phyloP scores from a whole-genome alignment of 2,329 filamentous ascomycete species.

The Cladophialophora immunda region DNA sequence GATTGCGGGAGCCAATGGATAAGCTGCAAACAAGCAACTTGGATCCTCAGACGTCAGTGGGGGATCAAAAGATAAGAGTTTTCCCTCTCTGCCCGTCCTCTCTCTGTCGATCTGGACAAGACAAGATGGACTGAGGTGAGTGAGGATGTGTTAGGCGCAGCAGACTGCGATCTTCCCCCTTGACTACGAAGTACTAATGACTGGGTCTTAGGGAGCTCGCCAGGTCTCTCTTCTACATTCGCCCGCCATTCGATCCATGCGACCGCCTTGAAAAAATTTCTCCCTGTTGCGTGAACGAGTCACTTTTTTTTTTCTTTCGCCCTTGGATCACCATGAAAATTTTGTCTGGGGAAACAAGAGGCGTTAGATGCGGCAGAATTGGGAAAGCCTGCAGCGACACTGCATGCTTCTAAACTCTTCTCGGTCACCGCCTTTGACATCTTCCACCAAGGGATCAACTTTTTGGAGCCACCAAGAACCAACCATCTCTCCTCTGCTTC shows the following conservation, averaged over 20 bases:
- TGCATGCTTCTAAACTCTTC: conserved; percentile 26
- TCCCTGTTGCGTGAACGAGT: conserved; percentile 14
- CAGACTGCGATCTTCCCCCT: not conserved
- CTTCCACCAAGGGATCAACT: conserved; percentile 11
- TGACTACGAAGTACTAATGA: not conserved
- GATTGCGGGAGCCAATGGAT: conserved; percentile 36
- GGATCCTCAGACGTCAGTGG: conserved; percentile 25
- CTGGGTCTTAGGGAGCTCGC: not conserved
- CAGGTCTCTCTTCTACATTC: not conserved
- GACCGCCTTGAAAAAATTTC: conserved; percentile 13
- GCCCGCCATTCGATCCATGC: not conserved
- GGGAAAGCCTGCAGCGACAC: not conserved
- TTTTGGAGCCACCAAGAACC: not conserved
- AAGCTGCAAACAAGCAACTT: conserved; percentile 26
- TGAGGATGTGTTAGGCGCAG: not conserved
- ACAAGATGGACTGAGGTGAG: not conserved
- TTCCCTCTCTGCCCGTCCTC: not conserved
- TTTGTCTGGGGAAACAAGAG: conserved; percentile 29
- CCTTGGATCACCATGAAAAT: conserved; percentile 20
- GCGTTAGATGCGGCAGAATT: conserved; percentile 24
- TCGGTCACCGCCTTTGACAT: conserved; percentile 20
- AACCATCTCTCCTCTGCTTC: conserved; percentile 1
- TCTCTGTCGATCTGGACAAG: not conserved
- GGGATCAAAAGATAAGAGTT: conserved; percentile 17
- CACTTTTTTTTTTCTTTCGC: conserved; percentile 22